Evolutionary conservation across 108 stramenopile species (phyloP).

Genomic region (Cyclotella cryptica): DNA sequence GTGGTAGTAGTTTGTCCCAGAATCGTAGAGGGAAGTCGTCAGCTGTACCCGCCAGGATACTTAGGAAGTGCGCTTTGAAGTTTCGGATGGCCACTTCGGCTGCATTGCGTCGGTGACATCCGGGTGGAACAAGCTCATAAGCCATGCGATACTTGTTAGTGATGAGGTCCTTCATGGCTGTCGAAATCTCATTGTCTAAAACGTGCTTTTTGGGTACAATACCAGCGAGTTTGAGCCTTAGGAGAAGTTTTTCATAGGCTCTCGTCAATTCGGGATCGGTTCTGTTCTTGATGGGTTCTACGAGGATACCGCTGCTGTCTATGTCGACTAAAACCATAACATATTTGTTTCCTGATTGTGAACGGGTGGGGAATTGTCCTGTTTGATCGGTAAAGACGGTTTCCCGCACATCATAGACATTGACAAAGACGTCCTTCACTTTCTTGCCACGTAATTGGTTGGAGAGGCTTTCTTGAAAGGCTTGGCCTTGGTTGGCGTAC

Average conservation of each 20-base stretch:
- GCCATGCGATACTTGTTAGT: background rate
- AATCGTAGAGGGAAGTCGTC: background rate
- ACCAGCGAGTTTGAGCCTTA: background rate
- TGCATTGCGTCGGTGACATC: background rate
- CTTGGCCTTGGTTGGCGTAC: background rate
- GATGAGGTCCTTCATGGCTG: background rate
- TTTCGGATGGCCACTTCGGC: conserved; percentile 4
- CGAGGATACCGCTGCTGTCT: background rate
- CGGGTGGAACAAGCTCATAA: background rate
- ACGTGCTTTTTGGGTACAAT: background rate
- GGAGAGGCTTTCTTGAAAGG: background rate
- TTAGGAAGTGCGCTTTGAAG: conserved; percentile 8
- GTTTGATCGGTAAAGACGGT: background rate
- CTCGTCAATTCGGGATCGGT: background rate
- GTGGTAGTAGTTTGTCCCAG: background rate
- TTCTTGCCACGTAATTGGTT: background rate
- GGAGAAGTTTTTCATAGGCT: background rate
- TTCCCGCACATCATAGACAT: background rate
- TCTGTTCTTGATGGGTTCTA: background rate
- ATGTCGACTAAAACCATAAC: background rate
- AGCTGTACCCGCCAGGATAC: background rate
- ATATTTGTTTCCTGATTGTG: no score
- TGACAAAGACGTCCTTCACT: background rate
- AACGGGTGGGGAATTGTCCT: no score
- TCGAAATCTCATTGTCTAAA: background rate